Evolutionary conservation across 768 basidiomycete genomes (phyloP).

Genomic region (Hydnum rufescens): DNA sequence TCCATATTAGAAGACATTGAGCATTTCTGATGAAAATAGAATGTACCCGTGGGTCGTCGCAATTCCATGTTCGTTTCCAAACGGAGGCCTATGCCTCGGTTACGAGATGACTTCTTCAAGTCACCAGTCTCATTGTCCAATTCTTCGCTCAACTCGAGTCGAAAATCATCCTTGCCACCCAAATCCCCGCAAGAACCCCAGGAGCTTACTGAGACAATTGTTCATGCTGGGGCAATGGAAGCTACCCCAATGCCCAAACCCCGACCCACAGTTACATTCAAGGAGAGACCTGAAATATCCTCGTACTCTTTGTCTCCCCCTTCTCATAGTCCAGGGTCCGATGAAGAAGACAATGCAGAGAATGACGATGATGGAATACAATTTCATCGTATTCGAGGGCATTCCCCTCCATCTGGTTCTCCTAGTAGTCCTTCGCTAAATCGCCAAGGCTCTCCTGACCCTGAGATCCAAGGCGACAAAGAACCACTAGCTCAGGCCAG

Average conservation of each 20-base stretch:
- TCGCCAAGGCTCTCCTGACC: too few relatives aligned
- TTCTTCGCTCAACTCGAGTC: constrained; percentile 27
- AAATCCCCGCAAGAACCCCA: constrained; percentile 18
- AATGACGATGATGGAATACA: too few relatives aligned
- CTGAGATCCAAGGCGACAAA: too few relatives aligned
- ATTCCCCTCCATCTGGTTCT: too few relatives aligned
- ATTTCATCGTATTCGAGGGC: too few relatives aligned
- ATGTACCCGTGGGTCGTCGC: background rate
- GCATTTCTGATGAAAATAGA: background rate
- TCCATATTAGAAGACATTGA: background rate
- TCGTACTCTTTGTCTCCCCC: background rate
- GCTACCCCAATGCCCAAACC: background rate
- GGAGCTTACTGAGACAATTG: constrained; percentile 8
- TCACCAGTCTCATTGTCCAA: background rate
- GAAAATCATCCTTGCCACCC: too few relatives aligned
- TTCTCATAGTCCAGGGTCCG: background rate
- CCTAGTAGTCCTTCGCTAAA: too few relatives aligned
- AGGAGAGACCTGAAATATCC: too few relatives aligned
- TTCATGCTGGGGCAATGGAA: background rate
- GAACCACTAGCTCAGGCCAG: too few relatives aligned
- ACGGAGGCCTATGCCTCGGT: background rate
- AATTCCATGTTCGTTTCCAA: background rate
- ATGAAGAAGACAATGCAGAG: too few relatives aligned
- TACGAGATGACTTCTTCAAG: constrained; percentile 1
- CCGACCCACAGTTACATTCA: background rate